phyloP scores from a whole-genome alignment of 148 eudicot species.

The Salicornia ramosissima region DNA sequence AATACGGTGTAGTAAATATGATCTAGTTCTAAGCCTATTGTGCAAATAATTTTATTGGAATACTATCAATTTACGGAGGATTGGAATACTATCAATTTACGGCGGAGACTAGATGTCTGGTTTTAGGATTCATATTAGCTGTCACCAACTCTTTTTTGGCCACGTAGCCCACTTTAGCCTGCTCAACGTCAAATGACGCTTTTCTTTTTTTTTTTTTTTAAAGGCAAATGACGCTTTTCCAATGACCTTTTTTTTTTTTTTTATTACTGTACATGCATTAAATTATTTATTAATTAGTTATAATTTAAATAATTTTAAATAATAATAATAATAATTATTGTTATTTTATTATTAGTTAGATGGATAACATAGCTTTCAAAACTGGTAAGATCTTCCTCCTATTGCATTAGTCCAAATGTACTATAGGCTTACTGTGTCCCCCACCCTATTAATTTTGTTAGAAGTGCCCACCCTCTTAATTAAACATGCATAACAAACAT shows the following conservation, averaged over 20 bases:
- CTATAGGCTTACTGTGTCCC: neutral
- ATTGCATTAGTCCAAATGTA: conserved; percentile 23
- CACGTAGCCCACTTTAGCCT: conserved; percentile 37
- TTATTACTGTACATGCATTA: too few relatives aligned
- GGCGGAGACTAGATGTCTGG: conserved; percentile 31
- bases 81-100: conserved; percentile 33
- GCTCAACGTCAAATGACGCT: conserved; percentile 24
- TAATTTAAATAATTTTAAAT: neutral
- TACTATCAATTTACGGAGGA: too few relatives aligned
- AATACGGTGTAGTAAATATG: too few relatives aligned
- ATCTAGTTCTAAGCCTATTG: too few relatives aligned
- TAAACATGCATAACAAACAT: neutral
- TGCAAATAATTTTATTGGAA: too few relatives aligned
- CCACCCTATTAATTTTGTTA: neutral
- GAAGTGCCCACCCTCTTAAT: neutral
- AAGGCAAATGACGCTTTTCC: conserved; percentile 26
- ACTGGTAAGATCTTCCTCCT: conserved; percentile 28
- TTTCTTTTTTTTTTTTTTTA: conserved; percentile 26
- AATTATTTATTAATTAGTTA: too few relatives aligned
- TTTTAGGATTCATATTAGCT: conserved; percentile 45
- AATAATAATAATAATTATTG: too few relatives aligned
- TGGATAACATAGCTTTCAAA: conserved; percentile 12
- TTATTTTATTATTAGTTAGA: neutral
- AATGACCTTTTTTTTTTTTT: conserved; percentile 18
- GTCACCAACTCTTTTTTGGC: conserved; percentile 24